Evolutionary conservation across 495 filamentous ascomycete genomes (phyloP).

Genomic region (Penicillium tannophilum): DNA sequence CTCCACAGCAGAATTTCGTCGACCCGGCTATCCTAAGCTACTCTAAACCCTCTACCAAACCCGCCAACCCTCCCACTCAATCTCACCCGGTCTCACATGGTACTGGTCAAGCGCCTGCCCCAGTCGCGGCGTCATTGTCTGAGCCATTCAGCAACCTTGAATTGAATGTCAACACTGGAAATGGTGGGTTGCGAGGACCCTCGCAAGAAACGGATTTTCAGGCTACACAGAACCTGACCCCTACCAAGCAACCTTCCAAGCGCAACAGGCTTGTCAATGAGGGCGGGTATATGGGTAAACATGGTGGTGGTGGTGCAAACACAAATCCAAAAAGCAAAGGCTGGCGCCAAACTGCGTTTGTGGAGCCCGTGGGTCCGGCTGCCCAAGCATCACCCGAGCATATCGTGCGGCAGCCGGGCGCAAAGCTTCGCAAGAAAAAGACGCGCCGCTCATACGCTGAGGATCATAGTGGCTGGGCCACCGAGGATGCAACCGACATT

Average conservation of each 20-base stretch:
- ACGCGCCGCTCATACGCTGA: conserved; percentile 54
- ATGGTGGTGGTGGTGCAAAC: conserved; percentile 37
- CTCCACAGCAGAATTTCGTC: conserved; percentile 41
- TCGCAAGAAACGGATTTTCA: conserved; percentile 25
- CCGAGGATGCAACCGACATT: conserved; percentile 95
- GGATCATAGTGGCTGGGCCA: conserved; percentile 88
- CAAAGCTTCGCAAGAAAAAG: conserved; percentile 56
- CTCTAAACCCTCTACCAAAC: conserved; percentile 33
- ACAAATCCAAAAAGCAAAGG: conserved; percentile 61
- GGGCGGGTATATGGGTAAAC: conserved; percentile 28
- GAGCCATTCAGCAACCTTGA: conserved; percentile 49
- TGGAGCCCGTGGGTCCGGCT: conserved; percentile 50
- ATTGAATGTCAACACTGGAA: conserved; percentile 29
- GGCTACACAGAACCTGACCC: conserved; percentile 18
- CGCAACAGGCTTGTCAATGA: conserved; percentile 40
- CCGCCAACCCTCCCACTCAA: conserved; percentile 13
- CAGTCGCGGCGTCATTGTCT: conserved; percentile 34
- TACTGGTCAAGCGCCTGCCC: conserved; percentile 20
- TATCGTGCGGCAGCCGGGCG: conserved; percentile 22
- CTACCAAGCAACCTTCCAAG: conserved; percentile 25
- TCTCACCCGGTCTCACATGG: neutral
- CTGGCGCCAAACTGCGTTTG: conserved; percentile 82
- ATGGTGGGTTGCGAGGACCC: conserved; percentile 9
- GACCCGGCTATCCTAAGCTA: conserved; percentile 59
- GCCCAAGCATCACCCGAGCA: conserved; percentile 27